A percentile compares a stretch with the other conserved stretches of the same genome.
These are phyloP conservation scores for Cladobotryum mycophilum DNA, from an alignment of 2,329 filamentous ascomycete genomes.

Conservation along the genomic window DNA sequence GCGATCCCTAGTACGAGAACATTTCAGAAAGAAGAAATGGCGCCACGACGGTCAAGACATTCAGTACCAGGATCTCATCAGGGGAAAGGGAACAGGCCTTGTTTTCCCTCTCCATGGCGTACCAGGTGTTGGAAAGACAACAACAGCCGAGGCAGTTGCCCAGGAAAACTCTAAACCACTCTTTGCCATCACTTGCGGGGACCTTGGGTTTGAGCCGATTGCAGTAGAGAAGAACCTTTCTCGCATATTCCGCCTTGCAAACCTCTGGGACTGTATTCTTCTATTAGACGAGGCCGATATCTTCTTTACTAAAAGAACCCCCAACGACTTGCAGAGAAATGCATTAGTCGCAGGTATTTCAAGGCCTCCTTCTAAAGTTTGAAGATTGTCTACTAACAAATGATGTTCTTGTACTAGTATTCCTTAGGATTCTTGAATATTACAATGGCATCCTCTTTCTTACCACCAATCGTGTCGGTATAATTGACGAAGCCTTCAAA, in stretches of 20 bases:
- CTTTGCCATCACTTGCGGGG: conserved; percentile 21
- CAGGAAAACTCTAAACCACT: conserved; percentile 19
- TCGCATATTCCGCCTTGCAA: conserved; percentile 18
- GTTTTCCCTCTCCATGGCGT: conserved; percentile 28
- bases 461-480: conserved; percentile 29
- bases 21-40: conserved; percentile 8
- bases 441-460: conserved; percentile 31
- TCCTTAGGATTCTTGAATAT: conserved; percentile 30
- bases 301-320: conserved; percentile 19
- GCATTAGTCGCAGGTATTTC: conserved; percentile 25
- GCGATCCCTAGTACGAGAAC: conserved; percentile 7
- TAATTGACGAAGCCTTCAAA: conserved; percentile 31
- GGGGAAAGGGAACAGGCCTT: conserved; percentile 29
- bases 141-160: conserved; percentile 21
- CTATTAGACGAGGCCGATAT: conserved; percentile 25
- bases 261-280: conserved; percentile 21
- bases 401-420: conserved; percentile 21
- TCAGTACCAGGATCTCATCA: conserved; percentile 33
- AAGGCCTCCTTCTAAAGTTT: neutral
- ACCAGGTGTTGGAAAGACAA: conserved; percentile 28
- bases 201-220: conserved; percentile 18
- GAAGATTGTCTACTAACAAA: conserved; percentile 17
- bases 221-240: conserved; percentile 31
- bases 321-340: conserved; percentile 20
- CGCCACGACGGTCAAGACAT: conserved; percentile 1